A percentile compares a stretch with the other conserved stretches of the same genome.
Conservation (phyloP, 495 filamentous ascomycete genomes). For the Penicillium psychrofluorescens region DNA sequence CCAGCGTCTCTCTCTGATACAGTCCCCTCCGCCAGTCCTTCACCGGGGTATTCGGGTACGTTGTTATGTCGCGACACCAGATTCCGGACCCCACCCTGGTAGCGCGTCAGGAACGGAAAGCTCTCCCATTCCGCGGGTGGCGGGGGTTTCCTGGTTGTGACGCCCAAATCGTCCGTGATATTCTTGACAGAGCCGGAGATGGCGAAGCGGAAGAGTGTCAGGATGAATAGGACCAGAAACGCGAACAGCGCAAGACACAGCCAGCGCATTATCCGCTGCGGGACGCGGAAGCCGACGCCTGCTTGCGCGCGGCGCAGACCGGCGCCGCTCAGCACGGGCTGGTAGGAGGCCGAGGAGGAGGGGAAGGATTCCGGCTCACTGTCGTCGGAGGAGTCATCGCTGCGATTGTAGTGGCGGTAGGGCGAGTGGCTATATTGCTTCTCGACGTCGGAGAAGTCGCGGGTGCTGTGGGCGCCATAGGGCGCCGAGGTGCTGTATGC, state of each 20-base stretch:
- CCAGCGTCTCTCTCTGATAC: constrained; percentile 7
- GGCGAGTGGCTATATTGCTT: constrained; percentile 24
- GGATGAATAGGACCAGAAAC: constrained; percentile 63
- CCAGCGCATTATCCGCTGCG: constrained; percentile 59
- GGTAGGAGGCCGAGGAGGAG: constrained; percentile 32
- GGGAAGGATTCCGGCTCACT: constrained; percentile 15
- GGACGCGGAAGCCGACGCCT: constrained; percentile 41
- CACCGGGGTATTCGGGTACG: constrained; percentile 68
- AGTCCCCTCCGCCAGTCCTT: constrained; percentile 21
- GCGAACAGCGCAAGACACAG: constrained; percentile 63
- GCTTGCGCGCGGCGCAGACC: constrained; percentile 29
- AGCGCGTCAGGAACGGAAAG: constrained; percentile 74
- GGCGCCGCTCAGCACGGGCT: constrained; percentile 45
- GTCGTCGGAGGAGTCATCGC: constrained; percentile 21
- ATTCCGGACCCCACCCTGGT: constrained; percentile 72
- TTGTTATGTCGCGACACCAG: constrained; percentile 56
- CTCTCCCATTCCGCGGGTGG: constrained; percentile 54
- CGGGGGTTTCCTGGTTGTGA: constrained; percentile 51
- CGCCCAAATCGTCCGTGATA: constrained; percentile 48
- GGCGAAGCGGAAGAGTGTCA: constrained; percentile 63
- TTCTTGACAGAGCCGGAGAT: constrained; percentile 51
- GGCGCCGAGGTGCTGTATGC: constrained; percentile 22
- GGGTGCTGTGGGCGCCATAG: constrained; percentile 6
- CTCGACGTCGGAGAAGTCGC: constrained; percentile 25
- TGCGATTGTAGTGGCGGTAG: constrained; percentile 17